Conservation (phyloP, 352 stramenopile genomes). For the Pythium insidiosum region DNA sequence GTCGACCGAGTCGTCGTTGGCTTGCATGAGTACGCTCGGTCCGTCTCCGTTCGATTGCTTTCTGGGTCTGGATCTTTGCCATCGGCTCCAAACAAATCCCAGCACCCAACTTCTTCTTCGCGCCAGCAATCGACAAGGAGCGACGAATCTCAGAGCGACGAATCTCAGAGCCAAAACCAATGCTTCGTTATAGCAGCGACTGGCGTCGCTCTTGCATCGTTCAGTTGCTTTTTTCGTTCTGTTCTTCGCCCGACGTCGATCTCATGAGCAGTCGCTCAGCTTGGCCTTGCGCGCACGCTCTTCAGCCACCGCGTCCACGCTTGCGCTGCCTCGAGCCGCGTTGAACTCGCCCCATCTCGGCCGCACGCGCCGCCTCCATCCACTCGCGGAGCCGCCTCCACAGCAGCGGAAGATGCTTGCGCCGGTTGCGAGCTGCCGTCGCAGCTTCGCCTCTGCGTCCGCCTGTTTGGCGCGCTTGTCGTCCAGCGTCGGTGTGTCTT, state of each 20-base stretch:
- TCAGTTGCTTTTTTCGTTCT: not conserved
- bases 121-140: constrained; percentile 6
- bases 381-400: constrained; percentile 5
- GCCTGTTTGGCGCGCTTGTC: constrained; percentile 12
- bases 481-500: constrained; percentile 12
- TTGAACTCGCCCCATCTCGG: constrained; percentile 22
- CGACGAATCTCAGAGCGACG: too few relatives aligned
- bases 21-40: too few relatives aligned
- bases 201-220: too few relatives aligned
- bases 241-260: not conserved
- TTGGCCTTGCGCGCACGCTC: not conserved
- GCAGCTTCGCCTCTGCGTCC: constrained; percentile 7
- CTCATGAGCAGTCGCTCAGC: constrained; percentile 5
- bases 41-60: not conserved
- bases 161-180: too few relatives aligned
- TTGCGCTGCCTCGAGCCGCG: not conserved
- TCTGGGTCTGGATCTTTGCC: constrained; percentile 1
- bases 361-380: constrained; percentile 14
- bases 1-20: too few relatives aligned
- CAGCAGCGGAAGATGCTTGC: constrained; percentile 6
- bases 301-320: constrained; percentile 1
- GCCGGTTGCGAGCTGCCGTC: constrained; percentile 6
- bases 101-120: not conserved
- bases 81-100: not conserved
- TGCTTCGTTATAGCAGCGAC: too few relatives aligned